phyloP scores from a whole-genome alignment of 345 rosid genomes.

The Pelargonium nanum region DNA sequence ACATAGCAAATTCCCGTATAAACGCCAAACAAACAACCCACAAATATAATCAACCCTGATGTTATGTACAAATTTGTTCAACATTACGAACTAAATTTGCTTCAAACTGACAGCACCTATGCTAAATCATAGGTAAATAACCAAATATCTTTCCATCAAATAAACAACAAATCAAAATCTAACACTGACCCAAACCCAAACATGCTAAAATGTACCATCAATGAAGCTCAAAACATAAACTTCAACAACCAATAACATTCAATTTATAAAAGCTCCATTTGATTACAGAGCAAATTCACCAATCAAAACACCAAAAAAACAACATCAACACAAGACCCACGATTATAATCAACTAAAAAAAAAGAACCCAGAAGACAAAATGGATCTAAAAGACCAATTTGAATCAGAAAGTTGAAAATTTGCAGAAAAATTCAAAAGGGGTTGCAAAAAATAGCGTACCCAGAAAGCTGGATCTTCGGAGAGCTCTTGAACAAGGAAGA shows the following conservation, averaged over 20 bases:
- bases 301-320: background rate
- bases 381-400: background rate
- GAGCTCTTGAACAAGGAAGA: slow-evolving; percentile 43
- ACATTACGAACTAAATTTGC: too few relatives aligned
- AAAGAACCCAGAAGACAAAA: background rate
- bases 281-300: background rate
- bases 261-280: background rate
- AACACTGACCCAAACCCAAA: too few relatives aligned
- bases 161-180: too few relatives aligned
- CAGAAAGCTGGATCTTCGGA: slow-evolving; percentile 23
- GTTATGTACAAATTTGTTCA: too few relatives aligned
- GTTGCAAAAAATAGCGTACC: slow-evolving; percentile 21
- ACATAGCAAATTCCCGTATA: too few relatives aligned
- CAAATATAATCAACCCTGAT: too few relatives aligned
- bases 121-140: too few relatives aligned
- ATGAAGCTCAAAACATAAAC: background rate
- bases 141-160: too few relatives aligned
- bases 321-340: background rate
- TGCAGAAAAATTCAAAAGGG: background rate
- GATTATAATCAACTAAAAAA: too few relatives aligned
- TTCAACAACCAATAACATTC: too few relatives aligned
- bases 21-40: too few relatives aligned
- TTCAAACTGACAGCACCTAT: too few relatives aligned
- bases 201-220: background rate
- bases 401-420: background rate